A percentile compares a stretch with the other conserved stretches of the same genome.
Conservation (phyloP, 345 rosid species). For the Ceriops decandra region DNA sequence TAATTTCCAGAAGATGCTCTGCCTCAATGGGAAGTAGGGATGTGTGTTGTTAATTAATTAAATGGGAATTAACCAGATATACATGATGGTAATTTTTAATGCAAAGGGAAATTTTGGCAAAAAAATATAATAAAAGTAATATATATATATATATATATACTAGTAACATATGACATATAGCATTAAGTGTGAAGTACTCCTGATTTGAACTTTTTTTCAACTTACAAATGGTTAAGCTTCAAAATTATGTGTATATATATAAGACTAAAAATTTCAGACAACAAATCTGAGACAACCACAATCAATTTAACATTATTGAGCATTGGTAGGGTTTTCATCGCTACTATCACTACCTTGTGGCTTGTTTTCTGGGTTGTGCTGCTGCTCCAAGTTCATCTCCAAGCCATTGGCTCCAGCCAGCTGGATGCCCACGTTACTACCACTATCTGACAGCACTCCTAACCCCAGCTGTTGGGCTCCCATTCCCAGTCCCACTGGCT, state of each 20-base stretch:
- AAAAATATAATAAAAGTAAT: no score
- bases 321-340: constrained; percentile 43
- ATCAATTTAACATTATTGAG: constrained; percentile 22
- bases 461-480: constrained; percentile 57
- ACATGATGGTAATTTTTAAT: no score
- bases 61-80: no score
- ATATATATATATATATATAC: no score
- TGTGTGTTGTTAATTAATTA: no score
- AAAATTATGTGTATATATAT: no score
- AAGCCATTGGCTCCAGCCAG: constrained; percentile 41
- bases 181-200: no score
- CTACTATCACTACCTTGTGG: constrained; percentile 41
- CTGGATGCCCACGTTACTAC: constrained; percentile 36
- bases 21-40: no score
- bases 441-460: constrained; percentile 31
- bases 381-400: constrained; percentile 56
- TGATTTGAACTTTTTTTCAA: constrained; percentile 10
- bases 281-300: background rate
- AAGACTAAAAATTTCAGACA: background rate
- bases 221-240: no score
- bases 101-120: no score
- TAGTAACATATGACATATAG: no score
- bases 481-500: constrained; percentile 30
- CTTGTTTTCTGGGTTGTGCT: constrained; percentile 39
- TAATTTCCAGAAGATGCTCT: no score